Evolutionary conservation across 345 rosid genomes (phyloP).

Genomic region (Hibiscus trionum): DNA sequence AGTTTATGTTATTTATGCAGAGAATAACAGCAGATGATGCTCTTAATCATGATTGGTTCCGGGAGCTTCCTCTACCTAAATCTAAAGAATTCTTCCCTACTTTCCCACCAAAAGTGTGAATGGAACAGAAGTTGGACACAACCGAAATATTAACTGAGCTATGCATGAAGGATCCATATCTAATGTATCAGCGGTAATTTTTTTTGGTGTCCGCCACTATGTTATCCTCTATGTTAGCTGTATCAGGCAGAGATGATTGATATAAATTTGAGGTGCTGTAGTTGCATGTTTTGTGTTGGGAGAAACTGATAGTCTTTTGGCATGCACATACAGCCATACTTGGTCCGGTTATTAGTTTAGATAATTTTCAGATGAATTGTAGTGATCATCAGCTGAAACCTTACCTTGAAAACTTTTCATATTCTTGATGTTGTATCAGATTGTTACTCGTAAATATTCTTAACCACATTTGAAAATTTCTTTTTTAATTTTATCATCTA

Average conservation of each 20-base stretch:
- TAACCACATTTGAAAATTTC: background rate
- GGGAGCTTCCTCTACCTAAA: slow-evolving; percentile 68
- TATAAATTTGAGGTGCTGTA: background rate
- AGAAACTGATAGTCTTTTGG: slow-evolving; percentile 6
- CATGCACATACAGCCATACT: background rate
- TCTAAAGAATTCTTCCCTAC: slow-evolving; percentile 70
- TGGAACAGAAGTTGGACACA: slow-evolving; percentile 11
- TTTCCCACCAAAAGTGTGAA: slow-evolving; percentile 38
- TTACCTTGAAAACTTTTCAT: background rate
- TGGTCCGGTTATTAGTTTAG: background rate
- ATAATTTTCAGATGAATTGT: background rate
- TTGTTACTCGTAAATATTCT: background rate
- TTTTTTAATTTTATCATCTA: background rate
- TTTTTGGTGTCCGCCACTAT: background rate
- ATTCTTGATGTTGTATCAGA: background rate
- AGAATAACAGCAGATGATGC: slow-evolving; percentile 74
- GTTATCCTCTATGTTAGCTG: background rate
- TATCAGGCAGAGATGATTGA: no score
- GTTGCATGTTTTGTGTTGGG: background rate
- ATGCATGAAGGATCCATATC: background rate
- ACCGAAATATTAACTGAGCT: background rate
- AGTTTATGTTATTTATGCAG: slow-evolving; percentile 15
- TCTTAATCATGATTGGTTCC: slow-evolving; percentile 74
- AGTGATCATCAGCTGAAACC: background rate
- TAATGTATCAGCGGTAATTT: background rate